Percentiles rank a stretch among this genome's conserved stretches.
Conservation (phyloP, 352 stramenopile species). For the Phytophthora boehmeriae region DNA sequence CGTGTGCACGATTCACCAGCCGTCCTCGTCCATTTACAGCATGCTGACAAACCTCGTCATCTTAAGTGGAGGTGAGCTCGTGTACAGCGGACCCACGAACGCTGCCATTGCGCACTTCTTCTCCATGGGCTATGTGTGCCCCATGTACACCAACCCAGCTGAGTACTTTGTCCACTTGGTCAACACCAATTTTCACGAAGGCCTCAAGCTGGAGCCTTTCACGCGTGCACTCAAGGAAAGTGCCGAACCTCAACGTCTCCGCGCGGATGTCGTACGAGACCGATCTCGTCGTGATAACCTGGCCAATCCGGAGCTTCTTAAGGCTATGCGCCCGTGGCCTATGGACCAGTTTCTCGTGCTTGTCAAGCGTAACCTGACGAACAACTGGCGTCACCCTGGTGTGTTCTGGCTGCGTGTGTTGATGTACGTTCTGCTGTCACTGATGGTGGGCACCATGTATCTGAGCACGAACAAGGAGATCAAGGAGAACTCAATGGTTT, state of each 20-base stretch:
- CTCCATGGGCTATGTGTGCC: conserved; percentile 61
- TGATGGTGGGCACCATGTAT: conserved; percentile 87
- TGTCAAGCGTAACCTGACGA: conserved; percentile 65
- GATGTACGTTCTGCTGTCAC: conserved; percentile 80
- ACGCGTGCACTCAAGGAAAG: conserved; percentile 43
- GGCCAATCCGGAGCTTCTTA: conserved; percentile 50
- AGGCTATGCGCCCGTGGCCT: conserved; percentile 48
- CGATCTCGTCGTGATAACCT: conserved; percentile 35
- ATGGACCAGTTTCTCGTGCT: conserved; percentile 67
- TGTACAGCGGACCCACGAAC: conserved; percentile 91
- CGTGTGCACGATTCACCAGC: conserved; percentile 89
- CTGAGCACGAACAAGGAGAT: conserved; percentile 44
- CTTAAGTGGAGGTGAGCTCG: conserved; percentile 73
- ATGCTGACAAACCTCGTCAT: conserved; percentile 76
- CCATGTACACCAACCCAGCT: conserved; percentile 77
- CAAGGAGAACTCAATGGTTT: conserved; percentile 47
- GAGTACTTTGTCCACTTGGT: conserved; percentile 77
- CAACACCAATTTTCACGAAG: conserved; percentile 69
- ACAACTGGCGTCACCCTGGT: conserved; percentile 74
- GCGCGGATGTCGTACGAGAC: conserved; percentile 47
- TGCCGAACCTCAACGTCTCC: conserved; percentile 39
- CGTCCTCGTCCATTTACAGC: conserved; percentile 75
- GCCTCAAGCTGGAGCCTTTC: conserved; percentile 51
- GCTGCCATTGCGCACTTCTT: conserved; percentile 63
- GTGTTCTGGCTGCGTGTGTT: conserved; percentile 85